phyloP scores from a whole-genome alignment of 2,329 filamentous ascomycete species.

The Fusarium nelsonii region DNA sequence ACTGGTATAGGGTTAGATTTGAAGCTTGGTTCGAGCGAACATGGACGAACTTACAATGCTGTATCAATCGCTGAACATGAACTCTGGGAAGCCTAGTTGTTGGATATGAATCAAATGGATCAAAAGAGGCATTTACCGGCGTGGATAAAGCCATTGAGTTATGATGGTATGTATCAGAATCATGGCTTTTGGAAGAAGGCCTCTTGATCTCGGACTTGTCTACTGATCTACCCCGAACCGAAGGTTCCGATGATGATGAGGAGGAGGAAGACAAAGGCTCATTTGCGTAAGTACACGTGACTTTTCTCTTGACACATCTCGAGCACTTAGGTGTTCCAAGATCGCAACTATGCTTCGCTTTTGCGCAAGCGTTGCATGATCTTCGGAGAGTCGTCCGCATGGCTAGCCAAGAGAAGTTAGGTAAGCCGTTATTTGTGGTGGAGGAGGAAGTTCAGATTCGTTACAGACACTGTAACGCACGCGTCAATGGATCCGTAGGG shows the following conservation, averaged over 20 bases:
- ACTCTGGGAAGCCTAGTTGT: conserved; percentile 62
- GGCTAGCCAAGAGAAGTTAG: conserved; percentile 19
- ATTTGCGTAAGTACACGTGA: conserved; percentile 66
- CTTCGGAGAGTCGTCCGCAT: conserved; percentile 70
- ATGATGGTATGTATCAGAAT: neutral
- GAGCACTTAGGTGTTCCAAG: conserved; percentile 66
- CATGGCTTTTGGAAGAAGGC: neutral
- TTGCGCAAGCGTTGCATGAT: conserved; percentile 68
- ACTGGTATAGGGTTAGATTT: conserved; percentile 59
- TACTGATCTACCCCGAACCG: conserved; percentile 6
- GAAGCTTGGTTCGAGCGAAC: neutral
- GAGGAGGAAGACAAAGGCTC: conserved; percentile 57
- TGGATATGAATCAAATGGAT: conserved; percentile 70
- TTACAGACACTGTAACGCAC: neutral
- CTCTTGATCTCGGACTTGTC: neutral
- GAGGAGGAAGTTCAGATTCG: conserved; percentile 22
- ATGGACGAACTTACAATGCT: conserved; percentile 59
- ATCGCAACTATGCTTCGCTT: conserved; percentile 68
- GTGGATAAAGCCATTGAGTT: conserved; percentile 33
- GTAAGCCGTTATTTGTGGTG: conserved; percentile 5
- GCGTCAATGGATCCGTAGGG: neutral
- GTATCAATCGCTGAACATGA: conserved; percentile 67
- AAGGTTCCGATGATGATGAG: conserved; percentile 14
- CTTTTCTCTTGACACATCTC: conserved; percentile 63
- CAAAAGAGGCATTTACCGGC: conserved; percentile 55